Percentiles rank a stretch among this genome's conserved stretches.
These are phyloP conservation scores for Calonectria crousiana DNA, from an alignment of 2,329 filamentous ascomycete species.

Conservation along the genomic window DNA sequence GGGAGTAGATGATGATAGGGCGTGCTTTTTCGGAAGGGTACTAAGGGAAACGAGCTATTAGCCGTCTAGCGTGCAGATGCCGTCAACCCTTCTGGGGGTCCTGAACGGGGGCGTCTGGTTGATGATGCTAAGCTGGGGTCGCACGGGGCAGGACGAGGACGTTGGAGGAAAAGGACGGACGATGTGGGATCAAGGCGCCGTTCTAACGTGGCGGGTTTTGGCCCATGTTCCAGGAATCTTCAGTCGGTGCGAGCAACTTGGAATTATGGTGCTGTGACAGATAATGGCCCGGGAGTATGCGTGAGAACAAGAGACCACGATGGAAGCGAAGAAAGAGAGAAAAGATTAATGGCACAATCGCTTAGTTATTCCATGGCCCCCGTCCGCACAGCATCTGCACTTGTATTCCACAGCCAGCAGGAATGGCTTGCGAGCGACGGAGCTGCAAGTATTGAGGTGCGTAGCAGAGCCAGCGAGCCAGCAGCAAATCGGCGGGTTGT, in stretches of 20 bases:
- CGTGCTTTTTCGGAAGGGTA: neutral
- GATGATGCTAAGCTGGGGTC: constrained; percentile 10
- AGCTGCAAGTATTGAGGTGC: neutral
- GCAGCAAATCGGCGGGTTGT: neutral
- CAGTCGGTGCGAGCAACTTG: constrained; percentile 12
- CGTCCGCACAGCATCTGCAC: neutral
- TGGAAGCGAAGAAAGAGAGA: neutral
- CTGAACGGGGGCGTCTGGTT: constrained; percentile 13
- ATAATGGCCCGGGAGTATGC: neutral
- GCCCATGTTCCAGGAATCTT: constrained; percentile 21
- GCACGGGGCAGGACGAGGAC: neutral
- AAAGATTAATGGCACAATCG: neutral
- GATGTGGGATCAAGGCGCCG: constrained; percentile 20
- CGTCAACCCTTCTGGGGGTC: constrained; percentile 7
- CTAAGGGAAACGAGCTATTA: constrained; percentile 3
- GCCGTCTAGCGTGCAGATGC: constrained; percentile 12
- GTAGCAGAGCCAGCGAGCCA: neutral
- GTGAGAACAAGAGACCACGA: neutral
- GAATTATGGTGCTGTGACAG: constrained; percentile 14
- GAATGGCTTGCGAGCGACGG: neutral
- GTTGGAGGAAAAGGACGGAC: constrained; percentile 1
- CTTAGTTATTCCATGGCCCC: neutral
- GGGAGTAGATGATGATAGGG: constrained; percentile 12
- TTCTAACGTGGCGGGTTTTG: constrained; percentile 23
- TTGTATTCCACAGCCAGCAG: neutral